A percentile compares a stretch with the other conserved stretches of the same genome.
Conservation (phyloP, 768 basidiomycete species). For the Termitomyces sp. region DNA sequence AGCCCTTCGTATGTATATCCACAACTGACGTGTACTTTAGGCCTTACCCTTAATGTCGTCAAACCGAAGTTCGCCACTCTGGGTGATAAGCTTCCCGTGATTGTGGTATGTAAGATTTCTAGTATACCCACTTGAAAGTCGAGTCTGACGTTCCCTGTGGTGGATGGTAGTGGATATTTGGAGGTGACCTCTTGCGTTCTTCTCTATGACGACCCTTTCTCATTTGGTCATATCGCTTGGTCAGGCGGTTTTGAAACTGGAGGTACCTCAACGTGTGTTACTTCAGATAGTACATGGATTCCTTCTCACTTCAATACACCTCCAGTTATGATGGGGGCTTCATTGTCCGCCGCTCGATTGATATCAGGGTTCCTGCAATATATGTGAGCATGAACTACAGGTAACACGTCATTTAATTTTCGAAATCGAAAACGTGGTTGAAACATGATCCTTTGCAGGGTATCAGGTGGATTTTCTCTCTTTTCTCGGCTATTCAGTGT, state of each 20-base stretch:
- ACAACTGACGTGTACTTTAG: conserved; percentile 16
- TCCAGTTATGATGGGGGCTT: conserved; percentile 36
- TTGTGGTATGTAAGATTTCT: conserved; percentile 34
- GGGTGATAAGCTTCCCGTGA: conserved; percentile 43
- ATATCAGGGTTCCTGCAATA: conserved; percentile 37
- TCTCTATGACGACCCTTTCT: not conserved
- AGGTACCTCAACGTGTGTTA: not conserved
- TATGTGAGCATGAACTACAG: conserved; percentile 55
- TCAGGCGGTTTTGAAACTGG: conserved; percentile 7
- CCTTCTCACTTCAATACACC: not conserved
- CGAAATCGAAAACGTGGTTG: not conserved
- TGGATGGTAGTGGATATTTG: conserved; percentile 42
- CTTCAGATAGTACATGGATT: not conserved
- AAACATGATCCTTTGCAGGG: not conserved
- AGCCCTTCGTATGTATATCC: not conserved
- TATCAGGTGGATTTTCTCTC: not conserved
- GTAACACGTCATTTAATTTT: not conserved
- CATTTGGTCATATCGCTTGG: not conserved
- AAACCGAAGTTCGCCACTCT: conserved; percentile 35
- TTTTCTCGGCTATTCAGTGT: not conserved
- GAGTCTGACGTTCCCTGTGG: not conserved
- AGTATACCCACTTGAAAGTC: not conserved
- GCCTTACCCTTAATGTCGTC: conserved; percentile 49
- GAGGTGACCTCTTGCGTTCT: conserved; percentile 21
- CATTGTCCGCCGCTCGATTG: conserved; percentile 40